These are phyloP conservation scores for Elsinoe australis DNA, from an alignment of 2,329 filamentous ascomycete genomes.

Conservation along the genomic window DNA sequence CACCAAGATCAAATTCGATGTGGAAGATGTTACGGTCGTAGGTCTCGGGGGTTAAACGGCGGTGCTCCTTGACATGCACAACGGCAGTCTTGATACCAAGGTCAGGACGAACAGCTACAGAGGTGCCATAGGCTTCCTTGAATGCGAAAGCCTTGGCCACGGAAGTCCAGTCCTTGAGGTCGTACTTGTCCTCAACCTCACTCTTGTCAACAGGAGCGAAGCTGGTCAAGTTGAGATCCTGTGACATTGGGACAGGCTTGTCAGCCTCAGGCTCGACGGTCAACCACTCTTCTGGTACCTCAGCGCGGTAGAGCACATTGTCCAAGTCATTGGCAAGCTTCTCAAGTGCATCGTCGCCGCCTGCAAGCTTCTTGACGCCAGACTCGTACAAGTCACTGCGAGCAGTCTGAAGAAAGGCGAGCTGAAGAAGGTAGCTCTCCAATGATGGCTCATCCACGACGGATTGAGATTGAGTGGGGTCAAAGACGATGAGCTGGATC, in stretches of 20 bases:
- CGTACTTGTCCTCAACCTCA: conserved; percentile 58
- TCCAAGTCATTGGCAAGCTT: conserved; percentile 54
- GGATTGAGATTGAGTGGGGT: conserved; percentile 60
- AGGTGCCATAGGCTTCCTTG: conserved; percentile 84
- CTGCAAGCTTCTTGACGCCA: conserved; percentile 59
- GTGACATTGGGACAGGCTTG: conserved; percentile 48
- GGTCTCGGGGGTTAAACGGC: conserved; percentile 73
- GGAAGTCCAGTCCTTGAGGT: conserved; percentile 70
- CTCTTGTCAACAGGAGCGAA: conserved; percentile 73
- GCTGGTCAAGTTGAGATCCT: conserved; percentile 66
- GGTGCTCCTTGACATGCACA: conserved; percentile 89
- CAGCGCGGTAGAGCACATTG: conserved; percentile 62
- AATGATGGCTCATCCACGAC: conserved; percentile 56
- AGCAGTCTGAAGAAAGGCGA: conserved; percentile 75
- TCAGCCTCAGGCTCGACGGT: conserved; percentile 56
- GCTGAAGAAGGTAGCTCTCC: conserved; percentile 63
- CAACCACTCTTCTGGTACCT: conserved; percentile 73
- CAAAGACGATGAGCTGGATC: conserved; percentile 66
- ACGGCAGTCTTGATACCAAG: conserved; percentile 76
- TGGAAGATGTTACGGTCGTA: conserved; percentile 99
- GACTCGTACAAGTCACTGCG: conserved; percentile 57
- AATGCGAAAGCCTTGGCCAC: conserved; percentile 83
- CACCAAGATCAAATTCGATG: conserved; percentile 93
- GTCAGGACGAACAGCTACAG: conserved; percentile 70
- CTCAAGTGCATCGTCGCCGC: conserved; percentile 54